Percentiles rank a stretch among this genome's conserved stretches.
phyloP scores from a whole-genome alignment of 306 rosid species.

The Macrotyloma uniflorum region DNA sequence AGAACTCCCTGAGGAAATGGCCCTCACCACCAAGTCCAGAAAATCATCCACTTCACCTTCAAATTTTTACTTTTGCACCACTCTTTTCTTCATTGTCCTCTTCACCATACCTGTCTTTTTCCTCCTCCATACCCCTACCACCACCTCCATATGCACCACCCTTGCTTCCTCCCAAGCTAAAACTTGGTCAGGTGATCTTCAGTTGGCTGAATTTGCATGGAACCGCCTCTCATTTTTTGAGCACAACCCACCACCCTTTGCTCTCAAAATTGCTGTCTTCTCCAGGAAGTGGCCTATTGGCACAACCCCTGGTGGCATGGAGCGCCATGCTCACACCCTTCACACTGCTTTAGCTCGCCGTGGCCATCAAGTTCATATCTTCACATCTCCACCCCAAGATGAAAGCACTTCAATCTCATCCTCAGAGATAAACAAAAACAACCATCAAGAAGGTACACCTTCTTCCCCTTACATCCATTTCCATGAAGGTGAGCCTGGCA shows the following conservation, averaged over 20 bases:
- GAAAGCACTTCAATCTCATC: slow-evolving; percentile 24
- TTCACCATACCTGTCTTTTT: slow-evolving; percentile 59
- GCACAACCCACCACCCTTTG: slow-evolving; percentile 37
- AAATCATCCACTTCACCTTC: slow-evolving; percentile 45
- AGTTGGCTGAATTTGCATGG: slow-evolving; percentile 66
- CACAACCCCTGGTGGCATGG: slow-evolving; percentile 89
- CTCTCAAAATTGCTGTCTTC: slow-evolving; percentile 80
- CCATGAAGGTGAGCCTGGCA: slow-evolving; percentile 81
- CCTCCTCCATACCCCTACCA: slow-evolving; percentile 66
- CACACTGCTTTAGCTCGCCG: slow-evolving; percentile 76
- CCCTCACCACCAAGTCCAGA: slow-evolving; percentile 52
- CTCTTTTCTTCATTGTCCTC: slow-evolving; percentile 72
- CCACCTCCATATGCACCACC: slow-evolving; percentile 62
- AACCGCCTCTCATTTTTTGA: slow-evolving; percentile 60
- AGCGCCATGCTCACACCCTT: slow-evolving; percentile 85
- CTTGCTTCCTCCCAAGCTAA: slow-evolving; percentile 37
- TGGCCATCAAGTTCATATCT: slow-evolving; percentile 79
- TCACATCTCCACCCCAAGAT: slow-evolving; percentile 65
- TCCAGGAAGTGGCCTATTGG: slow-evolving; percentile 85
- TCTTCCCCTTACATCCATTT: slow-evolving; percentile 65
- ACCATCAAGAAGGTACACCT: slow-evolving; percentile 3
- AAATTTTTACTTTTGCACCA: slow-evolving; percentile 63
- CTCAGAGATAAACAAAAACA: not conserved
- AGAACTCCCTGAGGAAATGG: slow-evolving; percentile 49
- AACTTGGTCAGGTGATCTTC: slow-evolving; percentile 74